Conservation (phyloP, 1,284 basidiomycete species). For the Cystobasidium pallidum region DNA sequence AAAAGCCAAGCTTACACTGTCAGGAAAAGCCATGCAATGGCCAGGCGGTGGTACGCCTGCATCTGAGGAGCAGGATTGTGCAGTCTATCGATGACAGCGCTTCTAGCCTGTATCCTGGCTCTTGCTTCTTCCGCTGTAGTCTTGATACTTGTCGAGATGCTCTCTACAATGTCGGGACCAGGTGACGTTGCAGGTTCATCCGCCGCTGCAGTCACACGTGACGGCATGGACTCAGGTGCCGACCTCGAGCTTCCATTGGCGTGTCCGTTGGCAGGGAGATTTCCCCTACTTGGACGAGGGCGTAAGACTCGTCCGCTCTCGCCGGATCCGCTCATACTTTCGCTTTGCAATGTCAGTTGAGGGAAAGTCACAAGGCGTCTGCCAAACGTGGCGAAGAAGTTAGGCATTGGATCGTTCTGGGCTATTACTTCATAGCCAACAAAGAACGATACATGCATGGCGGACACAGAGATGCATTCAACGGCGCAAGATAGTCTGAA, state of each 20-base stretch:
- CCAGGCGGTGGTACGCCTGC: constrained; percentile 35
- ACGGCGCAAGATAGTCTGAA: too few relatives aligned
- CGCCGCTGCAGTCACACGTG: constrained; percentile 20
- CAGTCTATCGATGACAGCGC: constrained; percentile 10
- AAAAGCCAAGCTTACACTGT: constrained; percentile 31
- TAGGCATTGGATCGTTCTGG: too few relatives aligned
- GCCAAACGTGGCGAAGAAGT: too few relatives aligned
- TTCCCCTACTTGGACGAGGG: constrained; percentile 21
- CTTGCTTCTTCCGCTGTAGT: constrained; percentile 16
- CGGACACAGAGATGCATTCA: too few relatives aligned
- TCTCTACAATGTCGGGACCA: background rate
- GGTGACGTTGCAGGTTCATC: constrained; percentile 24
- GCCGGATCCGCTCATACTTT: background rate
- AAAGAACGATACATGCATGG: background rate
- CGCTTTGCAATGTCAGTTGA: background rate
- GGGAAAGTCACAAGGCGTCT: background rate
- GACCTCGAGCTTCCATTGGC: background rate
- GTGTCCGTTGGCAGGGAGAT: constrained; percentile 8
- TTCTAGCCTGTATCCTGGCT: constrained; percentile 23
- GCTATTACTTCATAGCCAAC: too few relatives aligned
- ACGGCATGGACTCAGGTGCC: constrained; percentile 5
- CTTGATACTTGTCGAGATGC: constrained; percentile 10
- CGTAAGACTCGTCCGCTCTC: constrained; percentile 20
- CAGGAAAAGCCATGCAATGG: constrained; percentile 23
- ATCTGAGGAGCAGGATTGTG: constrained; percentile 27